These are phyloP conservation scores for Carpinus fangiana DNA, from an alignment of 306 rosid genomes.

Conservation along the genomic window DNA sequence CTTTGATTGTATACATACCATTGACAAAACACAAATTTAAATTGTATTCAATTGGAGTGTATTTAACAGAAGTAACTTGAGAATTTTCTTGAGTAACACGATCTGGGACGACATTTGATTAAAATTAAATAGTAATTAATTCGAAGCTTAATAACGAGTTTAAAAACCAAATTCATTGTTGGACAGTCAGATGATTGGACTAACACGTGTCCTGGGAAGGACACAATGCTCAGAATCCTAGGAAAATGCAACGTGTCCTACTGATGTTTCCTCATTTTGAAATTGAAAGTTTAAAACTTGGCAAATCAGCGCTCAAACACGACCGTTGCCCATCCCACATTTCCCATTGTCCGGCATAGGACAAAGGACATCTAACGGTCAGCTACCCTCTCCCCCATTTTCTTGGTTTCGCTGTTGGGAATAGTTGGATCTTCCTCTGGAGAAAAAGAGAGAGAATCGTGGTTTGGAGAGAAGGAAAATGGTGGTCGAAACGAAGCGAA, in stretches of 20 bases:
- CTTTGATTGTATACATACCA: too few relatives aligned
- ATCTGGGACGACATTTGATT: too few relatives aligned
- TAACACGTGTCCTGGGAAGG: too few relatives aligned
- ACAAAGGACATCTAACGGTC: not conserved
- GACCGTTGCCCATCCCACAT: not conserved
- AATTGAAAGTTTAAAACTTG: not conserved
- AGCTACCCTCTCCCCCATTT: not conserved
- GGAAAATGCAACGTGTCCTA: not conserved
- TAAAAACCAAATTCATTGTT: too few relatives aligned
- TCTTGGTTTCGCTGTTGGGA: not conserved
- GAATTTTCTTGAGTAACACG: too few relatives aligned
- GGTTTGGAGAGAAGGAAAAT: conserved; percentile 30
- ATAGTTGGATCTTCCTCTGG: not conserved
- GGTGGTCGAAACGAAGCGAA: conserved; percentile 34
- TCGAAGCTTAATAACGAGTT: too few relatives aligned
- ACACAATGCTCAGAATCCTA: too few relatives aligned
- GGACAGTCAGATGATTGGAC: too few relatives aligned
- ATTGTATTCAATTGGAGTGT: too few relatives aligned
- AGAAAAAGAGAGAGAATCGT: not conserved
- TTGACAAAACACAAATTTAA: too few relatives aligned
- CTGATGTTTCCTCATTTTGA: not conserved
- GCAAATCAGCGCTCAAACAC: not conserved
- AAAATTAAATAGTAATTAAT: too few relatives aligned
- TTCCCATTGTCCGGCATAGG: not conserved
- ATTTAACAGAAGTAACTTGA: too few relatives aligned